These are phyloP conservation scores for Crithidia brevicula DNA, from an alignment of 208 protist genomes.

Conservation along the genomic window DNA sequence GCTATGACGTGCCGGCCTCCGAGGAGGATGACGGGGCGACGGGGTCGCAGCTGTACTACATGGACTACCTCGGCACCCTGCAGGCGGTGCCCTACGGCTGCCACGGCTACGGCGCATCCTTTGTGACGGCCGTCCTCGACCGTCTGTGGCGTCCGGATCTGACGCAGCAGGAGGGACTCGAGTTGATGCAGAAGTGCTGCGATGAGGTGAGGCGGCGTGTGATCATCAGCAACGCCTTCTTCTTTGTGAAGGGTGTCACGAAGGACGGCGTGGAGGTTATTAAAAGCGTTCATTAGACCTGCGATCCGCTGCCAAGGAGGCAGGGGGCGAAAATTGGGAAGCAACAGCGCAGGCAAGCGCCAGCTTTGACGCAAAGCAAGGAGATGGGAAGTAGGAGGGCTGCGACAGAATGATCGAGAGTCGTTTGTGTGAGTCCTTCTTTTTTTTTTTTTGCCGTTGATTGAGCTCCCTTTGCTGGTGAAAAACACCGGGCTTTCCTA, in stretches of 20 bases:
- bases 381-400: too few species aligned
- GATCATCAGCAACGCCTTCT: slow-evolving; percentile 86
- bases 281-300: slow-evolving; percentile 65
- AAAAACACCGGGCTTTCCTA: too few species aligned
- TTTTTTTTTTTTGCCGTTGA: too few species aligned
- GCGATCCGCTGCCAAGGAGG: too few species aligned
- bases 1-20: slow-evolving; percentile 86
- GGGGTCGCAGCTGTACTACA: slow-evolving; percentile 91
- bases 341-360: too few species aligned
- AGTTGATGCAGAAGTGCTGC: slow-evolving; percentile 95
- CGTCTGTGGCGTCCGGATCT: slow-evolving; percentile 91
- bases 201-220: slow-evolving; percentile 92
- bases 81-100: slow-evolving; percentile 91
- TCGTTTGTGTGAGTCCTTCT: too few species aligned
- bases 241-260: slow-evolving; percentile 94
- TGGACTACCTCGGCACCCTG: slow-evolving; percentile 95
- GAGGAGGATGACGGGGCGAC: slow-evolving; percentile 60
- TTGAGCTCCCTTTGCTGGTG: too few species aligned
- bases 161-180: slow-evolving; percentile 87
- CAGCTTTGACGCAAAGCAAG: too few species aligned
- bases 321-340: not conserved
- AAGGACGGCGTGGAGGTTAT: slow-evolving; percentile 84
- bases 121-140: slow-evolving; percentile 92
- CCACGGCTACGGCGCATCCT: slow-evolving; percentile 95
- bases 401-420: too few species aligned